Evolutionary conservation across 208 protist genomes (phyloP), one percentile per base, ranked within the genome.

Genomic region (Endotrypanum monterogeii): DNA sequence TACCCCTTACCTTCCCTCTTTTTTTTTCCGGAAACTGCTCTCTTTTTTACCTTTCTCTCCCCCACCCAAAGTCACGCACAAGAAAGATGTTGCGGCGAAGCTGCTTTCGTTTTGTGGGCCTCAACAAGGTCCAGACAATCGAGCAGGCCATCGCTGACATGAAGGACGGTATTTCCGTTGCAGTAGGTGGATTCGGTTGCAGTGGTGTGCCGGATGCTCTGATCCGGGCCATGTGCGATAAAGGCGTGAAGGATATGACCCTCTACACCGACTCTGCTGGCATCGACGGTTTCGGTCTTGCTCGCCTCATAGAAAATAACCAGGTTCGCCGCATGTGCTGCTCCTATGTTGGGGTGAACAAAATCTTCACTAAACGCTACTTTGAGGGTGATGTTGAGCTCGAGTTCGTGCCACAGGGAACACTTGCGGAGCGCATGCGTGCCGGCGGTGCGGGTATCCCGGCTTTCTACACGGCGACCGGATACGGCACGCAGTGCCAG

Each of bases 331-430:
- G 96, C 67, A 90, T 93, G 60, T 85, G 98, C 85, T 94, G 95
- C 54, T 98, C 96, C 2, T 99, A 99, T 79, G 97, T 99, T 1
- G 98, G 98, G 66, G 97, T 98, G 79, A 99, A 99, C 86, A 91
- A 94, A 74, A 73, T 93, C 51, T 99, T 99, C 85, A 95, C 95
- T 62, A 85, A 93, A 71, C 94, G 98, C 74, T 99, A 98, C 82
- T 84, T 99, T 2, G 85, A 82, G 55, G 98, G 98, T 54, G 95
- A 99, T 67, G 82, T 99, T 8, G 96, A 99, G 81, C 93, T 99
- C 0, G 98, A 99, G 85, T 94, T 99, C 12, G 94, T 87, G 46
- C 98, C 98, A 25, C 96, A 99, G 88, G 98, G 98, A 35, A 98
- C 98, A 16, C 88, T 99, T 11, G 98, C 98, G 39, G 98, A 99